Percentiles rank a stretch among this genome's conserved stretches.
Evolutionary conservation across 176 grass and related monocot genomes (phyloP).

Genomic region (Tuctoria greenei): DNA sequence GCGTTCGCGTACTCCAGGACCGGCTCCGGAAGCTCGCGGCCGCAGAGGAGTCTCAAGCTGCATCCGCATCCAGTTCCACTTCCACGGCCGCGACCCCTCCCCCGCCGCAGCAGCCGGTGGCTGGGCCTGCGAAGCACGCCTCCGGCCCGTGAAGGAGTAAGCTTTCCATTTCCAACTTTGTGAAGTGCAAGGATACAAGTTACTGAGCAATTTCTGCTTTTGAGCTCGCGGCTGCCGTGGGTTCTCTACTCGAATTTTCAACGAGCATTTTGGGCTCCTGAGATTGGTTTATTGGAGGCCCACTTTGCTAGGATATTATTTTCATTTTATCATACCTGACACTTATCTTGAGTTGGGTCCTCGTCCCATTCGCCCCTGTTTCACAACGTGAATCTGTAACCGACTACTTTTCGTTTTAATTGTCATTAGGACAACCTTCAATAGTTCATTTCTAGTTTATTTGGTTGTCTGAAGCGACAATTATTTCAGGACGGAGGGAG

Average conservation of each 20-base stretch:
- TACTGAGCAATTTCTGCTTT: background rate
- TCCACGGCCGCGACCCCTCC: constrained; percentile 13
- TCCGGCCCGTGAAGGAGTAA: constrained; percentile 37
- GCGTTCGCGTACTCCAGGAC: constrained; percentile 70
- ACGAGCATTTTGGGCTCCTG: constrained; percentile 15
- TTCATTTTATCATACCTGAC: constrained; percentile 24
- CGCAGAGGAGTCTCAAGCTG: constrained; percentile 52
- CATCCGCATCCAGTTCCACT: background rate
- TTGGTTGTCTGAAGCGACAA: too few relatives aligned
- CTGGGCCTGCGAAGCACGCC: constrained; percentile 11
- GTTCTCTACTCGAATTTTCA: too few relatives aligned
- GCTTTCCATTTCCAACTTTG: constrained; percentile 12
- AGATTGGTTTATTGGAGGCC: constrained; percentile 9
- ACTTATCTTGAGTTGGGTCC: constrained; percentile 34
- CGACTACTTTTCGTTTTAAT: too few relatives aligned
- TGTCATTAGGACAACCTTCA: too few relatives aligned
- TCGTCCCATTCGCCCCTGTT: constrained; percentile 33
- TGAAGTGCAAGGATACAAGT: constrained; percentile 12
- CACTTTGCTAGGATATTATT: constrained; percentile 33
- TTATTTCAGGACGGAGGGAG: too few relatives aligned
- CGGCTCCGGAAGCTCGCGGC: constrained; percentile 71
- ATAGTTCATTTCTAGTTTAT: too few relatives aligned
- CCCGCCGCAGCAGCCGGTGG: background rate
- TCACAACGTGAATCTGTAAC: constrained; percentile 35
- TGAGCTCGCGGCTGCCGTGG: too few relatives aligned